Base-by-base conservation (phyloP, 306 rosid genomes). In the Prunus persica region DNA sequence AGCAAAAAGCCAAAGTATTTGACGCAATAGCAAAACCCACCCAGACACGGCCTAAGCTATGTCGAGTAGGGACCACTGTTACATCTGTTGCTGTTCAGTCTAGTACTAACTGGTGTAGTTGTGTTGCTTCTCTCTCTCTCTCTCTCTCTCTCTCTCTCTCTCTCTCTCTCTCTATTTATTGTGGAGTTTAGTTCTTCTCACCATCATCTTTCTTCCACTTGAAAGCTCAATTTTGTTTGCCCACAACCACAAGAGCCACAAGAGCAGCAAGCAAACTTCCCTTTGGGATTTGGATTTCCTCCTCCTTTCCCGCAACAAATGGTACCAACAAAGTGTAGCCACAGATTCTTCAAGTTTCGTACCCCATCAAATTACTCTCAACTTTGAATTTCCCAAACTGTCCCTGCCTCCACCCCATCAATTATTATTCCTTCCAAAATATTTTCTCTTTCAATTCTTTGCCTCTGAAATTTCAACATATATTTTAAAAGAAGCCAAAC, bases 281-380 rank as follows among this genome's bases (percentile, higher is more conserved):
- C 8, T 63, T 16, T 30, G 38, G 13, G 10, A 63, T 30, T 34
- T 32, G 27, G 24, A 45, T 34, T 28, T 51, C 32, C 50, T 41
- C 16, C 32, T 13, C 52, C 30, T 45, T 45, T 46, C 54, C 28
- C 84, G n/a, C 81, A 76, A 24, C 81, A 76, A 55, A 87, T 86
- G 84, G 13, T 56, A 46, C 28, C 49, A 65, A 45, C 82, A 51
- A 81, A 38, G 46, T 50, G 19, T 54, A 56, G 80, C 86, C 86
- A 45, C 66, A 67, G 91, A 87, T 91, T 76, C 86, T 88, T 85
- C 89, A 79, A 88, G 85, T 91, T 87, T 88, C 91, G 96, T 87
- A 72, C 25, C 45, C 62, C 46, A 6, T 58, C 69, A 8, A 15
- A 25, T 27, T 14, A 5, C 0, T 38, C 11, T 11, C 6, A 5